Evolutionary conservation across 2,329 filamentous ascomycete genomes (phyloP).

Genomic region (Ophiostoma sp.): DNA sequence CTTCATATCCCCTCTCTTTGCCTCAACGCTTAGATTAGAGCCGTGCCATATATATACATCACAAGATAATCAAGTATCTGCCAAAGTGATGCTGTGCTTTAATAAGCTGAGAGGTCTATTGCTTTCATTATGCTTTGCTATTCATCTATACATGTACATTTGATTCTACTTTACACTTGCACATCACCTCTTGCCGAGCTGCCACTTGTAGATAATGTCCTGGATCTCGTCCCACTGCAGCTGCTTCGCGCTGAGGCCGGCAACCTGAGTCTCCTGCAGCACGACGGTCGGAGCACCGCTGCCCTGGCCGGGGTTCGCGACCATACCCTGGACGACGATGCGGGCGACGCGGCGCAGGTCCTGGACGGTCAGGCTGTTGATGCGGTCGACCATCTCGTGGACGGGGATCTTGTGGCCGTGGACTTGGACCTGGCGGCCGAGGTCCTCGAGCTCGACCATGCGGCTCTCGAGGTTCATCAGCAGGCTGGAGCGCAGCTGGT

Average conservation of each 20-base stretch:
- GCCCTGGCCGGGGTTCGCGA: slow-evolving; percentile 68
- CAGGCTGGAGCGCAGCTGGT: slow-evolving; percentile 82
- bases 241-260: slow-evolving; percentile 60
- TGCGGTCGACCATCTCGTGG: slow-evolving; percentile 83
- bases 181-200: slow-evolving; percentile 57
- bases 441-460: slow-evolving; percentile 96
- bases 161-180: neutral
- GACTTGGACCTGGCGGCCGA: slow-evolving; percentile 93
- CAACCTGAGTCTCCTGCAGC: slow-evolving; percentile 79
- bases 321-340: slow-evolving; percentile 69
- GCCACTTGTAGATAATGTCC: slow-evolving; percentile 76
- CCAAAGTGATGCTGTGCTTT: neutral
- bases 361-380: slow-evolving; percentile 71
- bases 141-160: neutral
- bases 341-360: slow-evolving; percentile 79
- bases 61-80: neutral
- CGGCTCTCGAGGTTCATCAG: slow-evolving; percentile 97
- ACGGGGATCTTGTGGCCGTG: slow-evolving; percentile 89
- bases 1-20: neutral
- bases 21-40: slow-evolving; percentile 9
- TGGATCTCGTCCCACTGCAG: slow-evolving; percentile 88
- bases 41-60: neutral
- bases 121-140: slow-evolving; percentile 8
- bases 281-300: slow-evolving; percentile 91
- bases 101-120: neutral